Evolutionary conservation across 2,329 filamentous ascomycete genomes (phyloP), one percentile per base, ranked within the genome.

Genomic region (Atkinsonella hypoxylon): DNA sequence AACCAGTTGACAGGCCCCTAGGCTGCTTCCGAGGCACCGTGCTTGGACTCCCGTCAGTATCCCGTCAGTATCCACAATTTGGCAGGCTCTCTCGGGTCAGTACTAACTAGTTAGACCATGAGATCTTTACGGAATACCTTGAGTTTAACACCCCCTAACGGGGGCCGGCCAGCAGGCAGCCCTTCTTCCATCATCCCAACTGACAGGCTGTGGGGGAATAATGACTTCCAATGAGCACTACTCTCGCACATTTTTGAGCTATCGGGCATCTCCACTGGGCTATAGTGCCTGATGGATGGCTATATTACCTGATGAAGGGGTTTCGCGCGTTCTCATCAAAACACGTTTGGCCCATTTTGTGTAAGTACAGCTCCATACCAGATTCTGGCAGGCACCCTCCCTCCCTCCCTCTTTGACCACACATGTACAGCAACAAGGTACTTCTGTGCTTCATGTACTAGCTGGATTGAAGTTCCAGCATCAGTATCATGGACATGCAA

Each of bases 11-110:
- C 31, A 47, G 30, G 31, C 26, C n/a, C 32, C 43, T 22, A 54
- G 57, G 56, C 48, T 57, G 55, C 55, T 58, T 55, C 56, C 57
- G 57, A 58, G 50, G 54, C 52, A 44, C 54, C 55, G 48, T 57
- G 54, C 51, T 58, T 55, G 52, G 51, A 52, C 53, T 58, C 56
- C 56, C 57, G 57, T 51, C 36, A 26, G 44, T 48, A 56, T 58
- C 56, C 56, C 57, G 57, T 51, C 36, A 26, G 44, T 48, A 56
- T 56, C 57, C 57, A 56, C 55, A 18, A 51, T 43, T 52, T 51
- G 34, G 4, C 53, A 47, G 30, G 38, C 46, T 31, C 34, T 43
- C 51, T 39, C 41, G 43, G 48, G 38, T 45, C 39, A 30, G 48
- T 47, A 9, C 22, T 26, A n/a, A n/a, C n/a, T n/a, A n/a, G n/a